phyloP scores from a whole-genome alignment of 2,329 filamentous ascomycete genomes.

The Penicillium digitatum region DNA sequence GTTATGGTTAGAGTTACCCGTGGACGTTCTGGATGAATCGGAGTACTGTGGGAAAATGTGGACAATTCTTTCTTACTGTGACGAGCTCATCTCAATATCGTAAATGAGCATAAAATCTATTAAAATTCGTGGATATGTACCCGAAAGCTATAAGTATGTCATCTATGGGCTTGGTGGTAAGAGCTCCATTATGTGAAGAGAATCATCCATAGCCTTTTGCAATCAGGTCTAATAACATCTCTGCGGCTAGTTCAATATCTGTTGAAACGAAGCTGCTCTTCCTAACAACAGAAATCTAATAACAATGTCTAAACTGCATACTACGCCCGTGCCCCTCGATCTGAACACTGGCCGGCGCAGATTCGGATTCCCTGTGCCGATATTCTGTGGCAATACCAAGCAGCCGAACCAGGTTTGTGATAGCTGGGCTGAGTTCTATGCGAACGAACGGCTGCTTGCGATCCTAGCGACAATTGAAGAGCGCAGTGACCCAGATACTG shows the following conservation, averaged over 20 bases:
- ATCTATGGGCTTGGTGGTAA: neutral
- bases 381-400: conserved; percentile 78
- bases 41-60: neutral
- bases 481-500: conserved; percentile 61
- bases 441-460: conserved; percentile 65
- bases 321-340: conserved; percentile 61
- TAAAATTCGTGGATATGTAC: neutral
- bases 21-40: neutral
- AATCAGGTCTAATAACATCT: neutral
- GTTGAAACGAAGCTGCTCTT: neutral
- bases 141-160: neutral
- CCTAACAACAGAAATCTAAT: neutral
- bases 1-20: neutral
- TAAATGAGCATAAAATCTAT: neutral
- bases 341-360: conserved; percentile 38
- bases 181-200: neutral
- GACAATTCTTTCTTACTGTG: neutral
- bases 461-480: conserved; percentile 58
- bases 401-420: conserved; percentile 72
- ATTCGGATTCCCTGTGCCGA: conserved; percentile 82
- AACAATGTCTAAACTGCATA: conserved; percentile 60
- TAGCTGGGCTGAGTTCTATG: conserved; percentile 84
- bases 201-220: neutral
- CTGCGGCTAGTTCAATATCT: neutral
- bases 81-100: neutral